A percentile compares a stretch with the other conserved stretches of the same genome.
These are phyloP conservation scores for Heliosperma pusillum DNA, from an alignment of 148 eudicot species.

Conservation along the genomic window DNA sequence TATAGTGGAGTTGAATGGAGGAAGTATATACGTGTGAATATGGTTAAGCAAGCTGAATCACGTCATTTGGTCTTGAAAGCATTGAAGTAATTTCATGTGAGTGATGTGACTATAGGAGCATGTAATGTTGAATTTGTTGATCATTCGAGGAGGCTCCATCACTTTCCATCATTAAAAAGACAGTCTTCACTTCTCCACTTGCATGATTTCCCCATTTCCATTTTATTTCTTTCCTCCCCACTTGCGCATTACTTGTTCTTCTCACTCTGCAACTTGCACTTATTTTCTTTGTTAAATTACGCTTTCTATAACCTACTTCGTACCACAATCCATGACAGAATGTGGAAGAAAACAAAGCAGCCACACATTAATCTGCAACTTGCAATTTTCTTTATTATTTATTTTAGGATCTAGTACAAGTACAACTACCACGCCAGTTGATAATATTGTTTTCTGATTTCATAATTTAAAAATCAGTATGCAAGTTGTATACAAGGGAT, in stretches of 20 bases:
- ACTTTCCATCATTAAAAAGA: neutral
- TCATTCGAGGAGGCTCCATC: neutral
- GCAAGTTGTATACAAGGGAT: neutral
- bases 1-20: no score
- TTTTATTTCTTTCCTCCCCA: neutral
- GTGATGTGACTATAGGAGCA: neutral
- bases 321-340: neutral
- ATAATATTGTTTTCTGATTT: neutral
- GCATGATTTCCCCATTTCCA: neutral
- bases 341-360: neutral
- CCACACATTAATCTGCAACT: conserved; percentile 8
- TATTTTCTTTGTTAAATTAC: neutral
- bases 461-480: neutral
- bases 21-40: no score
- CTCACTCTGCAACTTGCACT: neutral
- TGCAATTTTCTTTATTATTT: neutral
- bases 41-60: no score
- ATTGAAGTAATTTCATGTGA: neutral
- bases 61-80: no score
- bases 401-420: neutral
- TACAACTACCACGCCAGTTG: neutral
- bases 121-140: neutral
- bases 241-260: neutral
- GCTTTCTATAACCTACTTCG: neutral
- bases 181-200: neutral